Base-by-base conservation (phyloP, 2,329 filamentous ascomycete genomes). In the Aspergillus hiratsukae region DNA sequence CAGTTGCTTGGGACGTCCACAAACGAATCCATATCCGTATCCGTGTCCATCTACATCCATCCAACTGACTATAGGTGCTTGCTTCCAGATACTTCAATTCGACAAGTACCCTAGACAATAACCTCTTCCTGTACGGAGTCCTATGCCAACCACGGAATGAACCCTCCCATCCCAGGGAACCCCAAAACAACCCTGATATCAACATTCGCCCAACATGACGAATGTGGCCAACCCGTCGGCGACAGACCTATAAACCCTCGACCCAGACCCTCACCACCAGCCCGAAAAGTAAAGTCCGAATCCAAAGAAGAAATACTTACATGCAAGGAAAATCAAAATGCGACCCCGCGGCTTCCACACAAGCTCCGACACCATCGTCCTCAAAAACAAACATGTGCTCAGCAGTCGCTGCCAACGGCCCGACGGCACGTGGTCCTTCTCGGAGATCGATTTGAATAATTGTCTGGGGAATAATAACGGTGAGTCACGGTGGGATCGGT, bases 311-410 rank as follows among this genome's bases (percentile, higher is more conserved):
- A 14, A 27, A 46, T 7, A 3, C 43, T n/a, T n/a, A n/a, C n/a
- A n/a, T n/a, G n/a, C n/a, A n/a, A n/a, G n/a, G n/a, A n/a, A n/a
- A n/a, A n/a, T n/a, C n/a, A n/a, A n/a, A n/a, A n/a, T n/a, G n/a
- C n/a, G n/a, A n/a, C n/a, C n/a, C n/a, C 43, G 43, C 21, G 43
- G 43, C n/a, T 58, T 60, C 51, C 53, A 60, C 31, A 58, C 11
- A 11, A 52, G 49, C 45, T 54, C 56, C 8, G 37, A 50, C 45
- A 54, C 53, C 25, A 60, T 60, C 48, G 52, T 49, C 25, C 40
- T 60, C 23, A 46, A 55, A 28, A 37, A 58, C 40, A 46, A 49
- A 4, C 56, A 58, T 29, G 48, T 51, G 28, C 56, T 60, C 19
- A 48, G 43, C 27, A n/a, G 53, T 17, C 48, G 31, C n/a, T 57